Percentiles rank a stretch among this genome's conserved stretches.
Evolutionary conservation across 495 filamentous ascomycete genomes (phyloP).

Genomic region (Xylaria curta): DNA sequence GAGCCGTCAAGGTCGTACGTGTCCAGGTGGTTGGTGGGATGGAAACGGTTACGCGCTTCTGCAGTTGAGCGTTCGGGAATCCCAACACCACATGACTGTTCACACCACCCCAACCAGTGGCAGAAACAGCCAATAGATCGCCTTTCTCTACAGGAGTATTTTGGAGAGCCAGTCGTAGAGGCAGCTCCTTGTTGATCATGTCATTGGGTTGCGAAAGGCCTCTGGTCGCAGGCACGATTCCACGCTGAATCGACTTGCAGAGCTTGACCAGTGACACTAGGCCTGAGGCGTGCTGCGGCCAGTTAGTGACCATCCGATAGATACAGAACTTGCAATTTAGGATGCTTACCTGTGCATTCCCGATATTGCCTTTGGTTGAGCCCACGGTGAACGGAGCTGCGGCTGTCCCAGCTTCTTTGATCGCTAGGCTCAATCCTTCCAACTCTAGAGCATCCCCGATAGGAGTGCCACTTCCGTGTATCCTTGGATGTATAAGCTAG

Average conservation of each 20-base stretch:
- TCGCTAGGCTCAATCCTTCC: conserved; percentile 1
- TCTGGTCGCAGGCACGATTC: background rate
- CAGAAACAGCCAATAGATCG: conserved; percentile 6
- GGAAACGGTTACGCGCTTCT: background rate
- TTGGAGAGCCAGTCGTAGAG: background rate
- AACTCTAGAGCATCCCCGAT: conserved; percentile 3
- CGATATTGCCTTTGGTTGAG: conserved; percentile 4
- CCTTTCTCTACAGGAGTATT: background rate
- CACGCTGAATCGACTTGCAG: conserved; percentile 3
- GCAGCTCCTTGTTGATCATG: background rate
- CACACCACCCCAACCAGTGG: background rate
- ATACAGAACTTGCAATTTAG: no score
- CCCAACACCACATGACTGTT: conserved; percentile 4
- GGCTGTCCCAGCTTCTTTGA: background rate
- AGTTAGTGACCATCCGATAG: background rate
- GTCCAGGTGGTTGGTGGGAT: background rate
- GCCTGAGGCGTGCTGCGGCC: background rate
- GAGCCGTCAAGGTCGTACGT: background rate
- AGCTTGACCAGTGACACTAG: conserved; percentile 9
- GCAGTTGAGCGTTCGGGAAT: background rate
- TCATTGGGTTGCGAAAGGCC: background rate
- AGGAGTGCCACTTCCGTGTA: conserved; percentile 9
- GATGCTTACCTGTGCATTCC: background rate
- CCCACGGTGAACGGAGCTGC: conserved; percentile 1
- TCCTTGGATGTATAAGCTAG: background rate